Evolutionary conservation across 1,139 yeast genomes (phyloP).

Genomic region (Geotrichum histeridarum): DNA sequence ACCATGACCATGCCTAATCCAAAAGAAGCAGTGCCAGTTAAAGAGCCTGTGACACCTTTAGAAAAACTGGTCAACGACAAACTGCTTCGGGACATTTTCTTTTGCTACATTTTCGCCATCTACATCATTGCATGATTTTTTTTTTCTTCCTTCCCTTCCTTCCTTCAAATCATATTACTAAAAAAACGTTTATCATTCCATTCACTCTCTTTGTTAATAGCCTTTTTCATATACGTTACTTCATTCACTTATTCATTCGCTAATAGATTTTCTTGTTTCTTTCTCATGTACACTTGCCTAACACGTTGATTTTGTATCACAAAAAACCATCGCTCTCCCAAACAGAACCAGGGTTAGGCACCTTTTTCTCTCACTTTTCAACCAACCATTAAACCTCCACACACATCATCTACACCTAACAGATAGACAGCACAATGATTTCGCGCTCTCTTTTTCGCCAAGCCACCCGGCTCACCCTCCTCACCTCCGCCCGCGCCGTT

Average conservation of each 20-base stretch:
- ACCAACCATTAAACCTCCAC: neutral
- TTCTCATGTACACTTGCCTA: too few species aligned
- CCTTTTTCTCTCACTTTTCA: neutral
- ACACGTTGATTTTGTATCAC: too few species aligned
- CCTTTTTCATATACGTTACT: neutral
- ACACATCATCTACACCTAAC: too few species aligned
- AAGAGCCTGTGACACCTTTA: neutral
- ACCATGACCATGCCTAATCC: neutral
- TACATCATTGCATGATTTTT: slow-evolving; percentile 10
- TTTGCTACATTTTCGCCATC: slow-evolving; percentile 7
- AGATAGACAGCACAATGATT: slow-evolving; percentile 6
- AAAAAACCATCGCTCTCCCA: neutral
- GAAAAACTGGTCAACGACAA: slow-evolving; percentile 9
- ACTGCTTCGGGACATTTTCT: slow-evolving; percentile 6
- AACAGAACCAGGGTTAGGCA: neutral
- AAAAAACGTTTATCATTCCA: too few species aligned
- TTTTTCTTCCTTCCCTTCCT: neutral
- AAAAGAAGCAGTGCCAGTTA: neutral
- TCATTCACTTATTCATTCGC: neutral
- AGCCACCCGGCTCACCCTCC: slow-evolving; percentile 1
- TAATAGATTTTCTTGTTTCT: neutral
- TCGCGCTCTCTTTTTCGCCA: slow-evolving; percentile 12
- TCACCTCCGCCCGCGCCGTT: neutral
- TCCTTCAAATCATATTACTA: too few species aligned
- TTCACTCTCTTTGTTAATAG: neutral